Evolutionary conservation across 768 basidiomycete species (phyloP).

Genomic region (Grammothele lineata): DNA sequence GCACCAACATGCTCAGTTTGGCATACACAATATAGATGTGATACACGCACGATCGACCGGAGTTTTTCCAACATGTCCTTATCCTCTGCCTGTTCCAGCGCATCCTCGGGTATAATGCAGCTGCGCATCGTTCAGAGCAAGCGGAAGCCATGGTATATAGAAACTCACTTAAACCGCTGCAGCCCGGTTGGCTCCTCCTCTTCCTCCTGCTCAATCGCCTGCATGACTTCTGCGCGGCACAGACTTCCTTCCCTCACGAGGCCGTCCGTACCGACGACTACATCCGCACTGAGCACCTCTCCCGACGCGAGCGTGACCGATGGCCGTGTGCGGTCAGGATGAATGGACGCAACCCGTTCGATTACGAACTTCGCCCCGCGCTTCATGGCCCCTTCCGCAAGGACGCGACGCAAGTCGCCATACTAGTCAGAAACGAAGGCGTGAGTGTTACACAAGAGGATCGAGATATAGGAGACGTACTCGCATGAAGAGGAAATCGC

Average conservation of each 20-base stretch:
- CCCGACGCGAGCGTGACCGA: slow-evolving; percentile 24
- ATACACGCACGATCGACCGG: no score
- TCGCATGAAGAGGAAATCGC: slow-evolving; percentile 43
- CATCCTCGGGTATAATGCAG: no score
- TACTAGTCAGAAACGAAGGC: no score
- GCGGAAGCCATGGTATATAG: background rate
- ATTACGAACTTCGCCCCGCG: slow-evolving; percentile 15
- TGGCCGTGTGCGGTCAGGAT: slow-evolving; percentile 11
- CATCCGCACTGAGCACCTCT: slow-evolving; percentile 23
- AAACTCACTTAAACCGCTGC: slow-evolving; percentile 17
- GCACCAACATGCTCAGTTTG: no score
- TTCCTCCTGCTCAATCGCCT: slow-evolving; percentile 4
- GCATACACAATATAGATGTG: no score
- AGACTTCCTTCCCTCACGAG: background rate
- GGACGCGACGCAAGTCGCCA: slow-evolving; percentile 24
- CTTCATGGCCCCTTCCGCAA: slow-evolving; percentile 22
- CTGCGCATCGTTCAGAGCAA: no score
- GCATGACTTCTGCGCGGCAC: slow-evolving; percentile 11
- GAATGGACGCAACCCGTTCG: slow-evolving; percentile 13
- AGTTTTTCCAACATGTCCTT: no score
- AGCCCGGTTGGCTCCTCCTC: slow-evolving; percentile 8
- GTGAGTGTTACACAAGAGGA: no score
- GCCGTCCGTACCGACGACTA: slow-evolving; percentile 26
- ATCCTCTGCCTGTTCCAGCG: no score
- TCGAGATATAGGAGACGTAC: no score